These are phyloP conservation scores for Erigeron canadensis DNA, from an alignment of 129 eudicot species.

Conservation along the genomic window DNA sequence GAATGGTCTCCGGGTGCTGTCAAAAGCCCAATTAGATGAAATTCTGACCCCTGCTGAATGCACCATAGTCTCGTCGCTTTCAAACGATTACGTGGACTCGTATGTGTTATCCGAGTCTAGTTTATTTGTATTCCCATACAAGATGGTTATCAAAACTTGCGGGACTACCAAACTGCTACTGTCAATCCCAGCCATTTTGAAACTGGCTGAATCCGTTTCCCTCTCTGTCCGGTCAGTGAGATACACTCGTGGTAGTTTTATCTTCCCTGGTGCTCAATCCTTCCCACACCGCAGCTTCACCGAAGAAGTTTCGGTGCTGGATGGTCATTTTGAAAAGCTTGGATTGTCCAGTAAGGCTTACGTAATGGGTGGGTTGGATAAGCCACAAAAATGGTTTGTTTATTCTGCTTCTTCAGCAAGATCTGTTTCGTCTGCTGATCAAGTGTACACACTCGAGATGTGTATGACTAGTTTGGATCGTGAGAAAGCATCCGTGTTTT, in stretches of 20 bases:
- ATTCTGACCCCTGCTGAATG: neutral
- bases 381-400: neutral
- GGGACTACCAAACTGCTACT: constrained; percentile 2
- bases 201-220: neutral
- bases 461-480: neutral
- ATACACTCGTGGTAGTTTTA: neutral
- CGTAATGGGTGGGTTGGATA: neutral
- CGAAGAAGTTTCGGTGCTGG: neutral
- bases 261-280: neutral
- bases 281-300: neutral
- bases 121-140: neutral
- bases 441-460: neutral
- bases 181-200: neutral
- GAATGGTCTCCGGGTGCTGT: neutral
- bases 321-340: neutral
- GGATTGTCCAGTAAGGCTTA: neutral
- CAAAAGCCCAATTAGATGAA: neutral
- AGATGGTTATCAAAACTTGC: neutral
- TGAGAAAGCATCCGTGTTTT: neutral
- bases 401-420: neutral
- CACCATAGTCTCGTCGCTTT: neutral
- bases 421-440: neutral
- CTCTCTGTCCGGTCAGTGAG: neutral
- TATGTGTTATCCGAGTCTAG: neutral
- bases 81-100: neutral